Percentiles rank a stretch among this genome's conserved stretches.
Conservation (phyloP, 2,329 filamentous ascomycete species). For the Paraphaeosphaeria minitans region DNA sequence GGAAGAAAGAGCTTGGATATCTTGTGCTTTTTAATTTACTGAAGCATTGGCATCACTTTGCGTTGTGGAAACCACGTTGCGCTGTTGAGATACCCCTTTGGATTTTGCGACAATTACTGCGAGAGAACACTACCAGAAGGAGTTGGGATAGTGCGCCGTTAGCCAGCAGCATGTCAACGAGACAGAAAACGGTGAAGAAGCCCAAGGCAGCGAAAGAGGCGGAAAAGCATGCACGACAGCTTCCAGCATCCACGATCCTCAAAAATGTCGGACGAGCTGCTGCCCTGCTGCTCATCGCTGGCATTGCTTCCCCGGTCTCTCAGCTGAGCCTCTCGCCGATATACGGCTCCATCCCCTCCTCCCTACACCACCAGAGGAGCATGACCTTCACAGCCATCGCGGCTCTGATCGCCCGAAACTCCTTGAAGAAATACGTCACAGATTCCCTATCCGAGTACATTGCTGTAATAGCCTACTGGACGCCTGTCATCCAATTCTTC, state of each 20-base stretch:
- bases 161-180: conserved; percentile 37
- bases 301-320: conserved; percentile 71
- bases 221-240: conserved; percentile 28
- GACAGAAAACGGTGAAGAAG: conserved; percentile 42
- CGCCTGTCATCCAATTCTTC: conserved; percentile 73
- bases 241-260: conserved; percentile 29
- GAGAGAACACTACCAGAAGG: not conserved
- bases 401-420: conserved; percentile 72
- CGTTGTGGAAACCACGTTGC: not conserved
- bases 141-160: conserved; percentile 4
- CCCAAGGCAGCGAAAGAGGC: conserved; percentile 38
- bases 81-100: conserved; percentile 7
- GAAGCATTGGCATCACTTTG: not conserved
- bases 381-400: conserved; percentile 69
- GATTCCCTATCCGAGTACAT: conserved; percentile 59
- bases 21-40: not conserved
- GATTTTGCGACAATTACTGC: not conserved
- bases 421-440: conserved; percentile 57
- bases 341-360: conserved; percentile 82
- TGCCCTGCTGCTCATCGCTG: conserved; percentile 61
- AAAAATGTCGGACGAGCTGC: conserved; percentile 41
- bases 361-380: conserved; percentile 71
- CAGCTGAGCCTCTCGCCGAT: conserved; percentile 81
- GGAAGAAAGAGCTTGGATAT: conserved; percentile 6
- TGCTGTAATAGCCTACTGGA: conserved; percentile 75